Evolutionary conservation across 1,284 basidiomycete genomes (phyloP).

Genomic region (Erythrobasidium hasegawianum): DNA sequence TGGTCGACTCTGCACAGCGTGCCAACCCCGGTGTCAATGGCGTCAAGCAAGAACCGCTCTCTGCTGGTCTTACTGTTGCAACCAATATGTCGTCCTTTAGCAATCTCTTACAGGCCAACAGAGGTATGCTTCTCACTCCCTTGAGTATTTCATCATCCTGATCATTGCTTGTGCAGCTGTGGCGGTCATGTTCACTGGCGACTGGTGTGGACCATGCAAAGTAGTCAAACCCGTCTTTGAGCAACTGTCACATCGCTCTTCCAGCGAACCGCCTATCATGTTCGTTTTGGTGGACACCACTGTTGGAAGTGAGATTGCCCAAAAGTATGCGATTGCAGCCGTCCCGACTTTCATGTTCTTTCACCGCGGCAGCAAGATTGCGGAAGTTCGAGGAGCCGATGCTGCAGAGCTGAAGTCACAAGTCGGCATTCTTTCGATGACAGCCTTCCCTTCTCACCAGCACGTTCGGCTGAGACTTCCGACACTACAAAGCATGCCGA

Average conservation of each 20-base stretch:
- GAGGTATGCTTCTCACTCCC: constrained; percentile 16
- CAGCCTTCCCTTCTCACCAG: constrained; percentile 44
- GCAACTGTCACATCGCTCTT: constrained; percentile 43
- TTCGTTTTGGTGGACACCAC: constrained; percentile 48
- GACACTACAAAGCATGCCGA: constrained; percentile 34
- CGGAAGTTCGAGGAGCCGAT: constrained; percentile 47
- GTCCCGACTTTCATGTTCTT: constrained; percentile 49
- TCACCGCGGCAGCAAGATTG: constrained; percentile 38
- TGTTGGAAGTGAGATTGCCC: constrained; percentile 39
- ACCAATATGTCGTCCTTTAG: constrained; percentile 42
- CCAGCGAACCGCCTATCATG: constrained; percentile 37
- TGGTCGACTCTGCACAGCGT: background rate
- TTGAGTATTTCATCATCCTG: too few relatives aligned
- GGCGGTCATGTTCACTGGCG: constrained; percentile 48
- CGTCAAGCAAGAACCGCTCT: constrained; percentile 6
- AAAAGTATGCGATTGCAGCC: constrained; percentile 39
- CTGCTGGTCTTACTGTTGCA: constrained; percentile 39
- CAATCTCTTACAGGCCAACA: constrained; percentile 39
- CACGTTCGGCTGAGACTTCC: constrained; percentile 40
- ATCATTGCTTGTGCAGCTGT: too few relatives aligned
- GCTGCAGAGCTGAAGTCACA: constrained; percentile 44
- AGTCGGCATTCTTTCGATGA: constrained; percentile 44
- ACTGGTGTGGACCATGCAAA: constrained; percentile 47
- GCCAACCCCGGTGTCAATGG: background rate
- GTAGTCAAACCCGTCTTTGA: constrained; percentile 47